These are phyloP conservation scores for Sugiyamaella sp. DNA, from an alignment of 1,139 yeast species.

Conservation along the genomic window DNA sequence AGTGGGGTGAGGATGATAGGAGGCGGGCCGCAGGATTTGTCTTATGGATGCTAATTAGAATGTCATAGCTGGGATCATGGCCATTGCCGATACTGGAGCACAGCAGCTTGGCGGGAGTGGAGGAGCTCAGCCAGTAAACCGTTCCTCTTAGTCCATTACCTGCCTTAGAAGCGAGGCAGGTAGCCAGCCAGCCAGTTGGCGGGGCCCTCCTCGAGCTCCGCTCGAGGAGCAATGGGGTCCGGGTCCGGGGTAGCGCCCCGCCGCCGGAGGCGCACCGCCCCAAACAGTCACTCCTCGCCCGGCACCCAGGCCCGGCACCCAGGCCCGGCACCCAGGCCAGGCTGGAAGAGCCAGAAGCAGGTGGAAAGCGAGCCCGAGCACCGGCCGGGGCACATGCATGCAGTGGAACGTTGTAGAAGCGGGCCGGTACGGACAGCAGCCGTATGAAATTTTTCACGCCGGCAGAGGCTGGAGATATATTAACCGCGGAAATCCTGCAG, in stretches of 20 bases:
- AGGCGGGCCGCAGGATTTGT: too few species aligned
- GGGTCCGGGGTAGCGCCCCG: conserved; percentile 2
- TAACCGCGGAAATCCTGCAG: conserved; percentile 3
- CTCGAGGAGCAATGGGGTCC: background rate
- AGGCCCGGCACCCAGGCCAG: background rate
- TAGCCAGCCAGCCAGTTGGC: too few species aligned
- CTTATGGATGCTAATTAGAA: too few species aligned
- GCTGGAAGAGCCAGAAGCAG: background rate
- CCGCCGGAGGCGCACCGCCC: conserved; percentile 1
- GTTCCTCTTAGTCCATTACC: too few species aligned
- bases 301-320: background rate
- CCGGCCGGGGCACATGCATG: background rate
- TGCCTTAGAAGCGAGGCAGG: too few species aligned
- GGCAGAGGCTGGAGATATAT: conserved; percentile 7
- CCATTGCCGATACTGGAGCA: too few species aligned
- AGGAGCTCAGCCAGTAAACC: too few species aligned
- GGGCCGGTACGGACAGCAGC: conserved; percentile 1
- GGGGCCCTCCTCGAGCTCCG: too few species aligned
- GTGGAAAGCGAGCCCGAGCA: background rate
- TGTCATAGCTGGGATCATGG: too few species aligned
- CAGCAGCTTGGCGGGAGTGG: too few species aligned
- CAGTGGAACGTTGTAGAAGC: conserved; percentile 16
- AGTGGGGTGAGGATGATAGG: too few species aligned
- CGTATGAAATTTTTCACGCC: conserved; percentile 14
- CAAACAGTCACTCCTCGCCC: too few species aligned